These are phyloP conservation scores for Naematelia aurantialba DNA, from an alignment of 768 basidiomycete species.

Conservation along the genomic window DNA sequence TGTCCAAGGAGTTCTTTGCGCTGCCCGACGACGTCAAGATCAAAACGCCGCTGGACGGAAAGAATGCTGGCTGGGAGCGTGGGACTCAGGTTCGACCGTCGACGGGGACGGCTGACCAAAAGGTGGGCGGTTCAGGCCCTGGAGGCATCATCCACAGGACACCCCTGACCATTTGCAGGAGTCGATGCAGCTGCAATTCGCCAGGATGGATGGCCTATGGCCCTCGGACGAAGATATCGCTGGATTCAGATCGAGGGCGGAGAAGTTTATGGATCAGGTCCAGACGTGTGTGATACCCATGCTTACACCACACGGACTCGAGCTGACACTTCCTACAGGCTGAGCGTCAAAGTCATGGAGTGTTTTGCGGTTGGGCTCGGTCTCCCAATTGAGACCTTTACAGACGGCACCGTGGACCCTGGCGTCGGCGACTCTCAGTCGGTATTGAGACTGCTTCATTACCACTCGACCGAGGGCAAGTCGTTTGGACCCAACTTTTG, in stretches of 20 bases:
- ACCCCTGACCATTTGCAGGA: conserved; percentile 16
- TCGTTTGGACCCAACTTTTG: conserved; percentile 32
- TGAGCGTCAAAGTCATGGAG: conserved; percentile 35
- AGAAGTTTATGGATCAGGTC: conserved; percentile 30
- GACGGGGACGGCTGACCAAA: conserved; percentile 41
- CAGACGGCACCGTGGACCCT: conserved; percentile 28
- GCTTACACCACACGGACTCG: background rate
- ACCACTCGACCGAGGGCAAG: conserved; percentile 35
- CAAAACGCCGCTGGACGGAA: conserved; percentile 32
- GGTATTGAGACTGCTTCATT: conserved; percentile 36
- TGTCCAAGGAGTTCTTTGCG: conserved; percentile 35
- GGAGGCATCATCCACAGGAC: background rate
- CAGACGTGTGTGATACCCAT: conserved; percentile 5
- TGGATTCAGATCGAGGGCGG: conserved; percentile 16
- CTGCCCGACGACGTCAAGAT: conserved; percentile 27
- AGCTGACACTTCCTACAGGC: conserved; percentile 3
- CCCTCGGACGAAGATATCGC: conserved; percentile 26
- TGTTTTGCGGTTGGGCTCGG: conserved; percentile 38
- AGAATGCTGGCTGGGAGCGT: conserved; percentile 33
- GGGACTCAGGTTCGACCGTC: conserved; percentile 35
- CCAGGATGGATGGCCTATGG: conserved; percentile 28
- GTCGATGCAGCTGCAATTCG: conserved; percentile 35
- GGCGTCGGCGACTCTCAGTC: conserved; percentile 32
- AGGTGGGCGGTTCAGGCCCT: conserved; percentile 3
- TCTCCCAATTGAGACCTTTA: conserved; percentile 33